Percentiles rank a stretch among this genome's conserved stretches.
phyloP scores from a whole-genome alignment of 768 basidiomycete species.

The Agrocybe pediades region DNA sequence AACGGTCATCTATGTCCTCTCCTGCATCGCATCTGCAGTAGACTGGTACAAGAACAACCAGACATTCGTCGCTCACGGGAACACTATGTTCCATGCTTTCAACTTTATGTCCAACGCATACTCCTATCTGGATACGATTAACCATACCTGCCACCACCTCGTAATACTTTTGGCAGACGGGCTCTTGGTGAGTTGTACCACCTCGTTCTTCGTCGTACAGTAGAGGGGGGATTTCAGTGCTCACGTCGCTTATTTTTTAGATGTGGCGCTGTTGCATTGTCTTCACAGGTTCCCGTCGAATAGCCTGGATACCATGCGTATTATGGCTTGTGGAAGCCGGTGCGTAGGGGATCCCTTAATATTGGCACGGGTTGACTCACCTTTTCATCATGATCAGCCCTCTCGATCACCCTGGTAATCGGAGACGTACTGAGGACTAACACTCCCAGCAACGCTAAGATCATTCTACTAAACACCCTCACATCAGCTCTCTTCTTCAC shows the following conservation, averaged over 20 bases:
- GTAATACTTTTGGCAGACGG: not conserved
- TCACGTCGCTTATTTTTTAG: not conserved
- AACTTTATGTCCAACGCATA: not conserved
- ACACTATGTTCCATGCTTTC: not conserved
- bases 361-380: too few relatives aligned
- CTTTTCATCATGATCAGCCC: too few relatives aligned
- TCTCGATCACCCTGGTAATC: too few relatives aligned
- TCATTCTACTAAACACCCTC: not conserved
- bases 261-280: not conserved
- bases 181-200: not conserved
- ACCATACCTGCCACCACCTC: not conserved
- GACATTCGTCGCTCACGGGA: not conserved
- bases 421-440: too few relatives aligned
- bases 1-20: not conserved
- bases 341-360: too few relatives aligned
- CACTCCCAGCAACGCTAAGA: not conserved
- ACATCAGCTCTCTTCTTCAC: not conserved
- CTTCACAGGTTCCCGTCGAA: not conserved
- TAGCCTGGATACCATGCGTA: not conserved
- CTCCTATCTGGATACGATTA: not conserved
- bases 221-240: too few relatives aligned
- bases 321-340: not conserved
- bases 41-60: not conserved
- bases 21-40: not conserved
- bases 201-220: too few relatives aligned